These are phyloP conservation scores for Pythium rhizo-oryzae DNA, from an alignment of 352 stramenopile species.

Conservation along the genomic window DNA sequence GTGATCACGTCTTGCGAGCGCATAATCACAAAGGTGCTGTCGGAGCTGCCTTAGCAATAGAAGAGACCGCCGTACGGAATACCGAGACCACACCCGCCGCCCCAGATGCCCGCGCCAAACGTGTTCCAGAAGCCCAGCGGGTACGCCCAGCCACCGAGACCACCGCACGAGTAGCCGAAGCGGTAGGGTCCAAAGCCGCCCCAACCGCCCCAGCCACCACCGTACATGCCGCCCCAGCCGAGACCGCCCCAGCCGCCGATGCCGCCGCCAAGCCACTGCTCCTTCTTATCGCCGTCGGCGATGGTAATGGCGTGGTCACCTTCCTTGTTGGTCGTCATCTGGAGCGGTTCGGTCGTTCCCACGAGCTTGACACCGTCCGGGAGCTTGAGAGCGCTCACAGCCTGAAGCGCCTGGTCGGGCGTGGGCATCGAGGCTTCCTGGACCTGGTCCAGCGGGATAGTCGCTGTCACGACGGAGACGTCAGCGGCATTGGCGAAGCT, in stretches of 20 bases:
- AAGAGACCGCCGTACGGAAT: too few species aligned
- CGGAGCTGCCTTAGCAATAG: too few species aligned
- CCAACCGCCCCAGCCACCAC: too few species aligned
- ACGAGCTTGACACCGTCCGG: constrained; percentile 1
- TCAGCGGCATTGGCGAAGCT: not conserved
- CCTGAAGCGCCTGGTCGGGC: not conserved
- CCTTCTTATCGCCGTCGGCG: not conserved
- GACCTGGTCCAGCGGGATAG: not conserved
- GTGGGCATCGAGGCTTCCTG: constrained; percentile 6
- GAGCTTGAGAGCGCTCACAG: constrained; percentile 3
- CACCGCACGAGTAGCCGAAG: too few species aligned
- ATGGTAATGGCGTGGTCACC: not conserved
- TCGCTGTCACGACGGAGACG: not conserved
- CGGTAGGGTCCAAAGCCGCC: too few species aligned
- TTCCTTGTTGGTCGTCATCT: not conserved
- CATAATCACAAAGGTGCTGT: too few species aligned
- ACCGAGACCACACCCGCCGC: not conserved
- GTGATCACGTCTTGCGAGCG: too few species aligned
- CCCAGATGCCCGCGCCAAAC: constrained; percentile 2
- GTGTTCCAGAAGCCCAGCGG: constrained; percentile 1
- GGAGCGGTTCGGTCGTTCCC: not conserved
- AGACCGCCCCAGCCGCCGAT: not conserved
- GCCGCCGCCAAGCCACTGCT: not conserved
- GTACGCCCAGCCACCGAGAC: too few species aligned
- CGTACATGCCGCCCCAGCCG: too few species aligned